Percentiles rank a stretch among this genome's conserved stretches.
These are phyloP conservation scores for Pseudogymnoascus sp. DNA, from an alignment of 2,329 filamentous ascomycete genomes.

Conservation along the genomic window DNA sequence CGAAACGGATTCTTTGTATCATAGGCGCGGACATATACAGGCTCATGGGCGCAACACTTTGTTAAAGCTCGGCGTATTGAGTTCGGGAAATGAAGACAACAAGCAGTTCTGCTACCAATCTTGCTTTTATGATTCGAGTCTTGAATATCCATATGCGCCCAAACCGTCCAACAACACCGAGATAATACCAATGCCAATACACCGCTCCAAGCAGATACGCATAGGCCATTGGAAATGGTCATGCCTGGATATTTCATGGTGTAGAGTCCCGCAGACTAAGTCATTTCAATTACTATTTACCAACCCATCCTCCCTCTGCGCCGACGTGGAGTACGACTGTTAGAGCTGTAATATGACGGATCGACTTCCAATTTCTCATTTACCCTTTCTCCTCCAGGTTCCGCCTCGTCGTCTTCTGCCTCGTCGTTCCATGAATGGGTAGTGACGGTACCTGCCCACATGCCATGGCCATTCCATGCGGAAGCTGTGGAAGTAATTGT, in stretches of 20 bases:
- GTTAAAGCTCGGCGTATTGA: slow-evolving; percentile 9
- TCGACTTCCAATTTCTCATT: slow-evolving; percentile 34
- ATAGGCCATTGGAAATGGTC: not conserved
- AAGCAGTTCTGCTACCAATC: slow-evolving; percentile 10
- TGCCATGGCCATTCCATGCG: slow-evolving; percentile 63
- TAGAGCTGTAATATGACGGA: slow-evolving; percentile 15
- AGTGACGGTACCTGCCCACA: slow-evolving; percentile 57
- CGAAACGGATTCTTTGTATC: slow-evolving; percentile 8
- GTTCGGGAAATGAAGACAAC: slow-evolving; percentile 9
- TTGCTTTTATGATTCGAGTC: slow-evolving; percentile 4
- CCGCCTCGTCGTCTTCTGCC: slow-evolving; percentile 49
- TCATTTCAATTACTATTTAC: not conserved
- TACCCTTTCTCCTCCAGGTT: slow-evolving; percentile 38
- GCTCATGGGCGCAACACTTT: slow-evolving; percentile 6
- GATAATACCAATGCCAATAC: not conserved
- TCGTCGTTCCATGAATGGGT: slow-evolving; percentile 63
- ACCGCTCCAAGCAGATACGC: not conserved
- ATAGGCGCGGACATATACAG: slow-evolving; percentile 8
- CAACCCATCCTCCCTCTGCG: slow-evolving; percentile 3
- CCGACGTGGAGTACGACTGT: not conserved
- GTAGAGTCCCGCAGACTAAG: not conserved
- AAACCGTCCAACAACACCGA: not conserved
- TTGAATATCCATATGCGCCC: not conserved
- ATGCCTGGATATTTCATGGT: not conserved
- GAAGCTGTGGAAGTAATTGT: slow-evolving; percentile 42